phyloP scores from a whole-genome alignment of 768 basidiomycete genomes.

The Pleurotus djamor region DNA sequence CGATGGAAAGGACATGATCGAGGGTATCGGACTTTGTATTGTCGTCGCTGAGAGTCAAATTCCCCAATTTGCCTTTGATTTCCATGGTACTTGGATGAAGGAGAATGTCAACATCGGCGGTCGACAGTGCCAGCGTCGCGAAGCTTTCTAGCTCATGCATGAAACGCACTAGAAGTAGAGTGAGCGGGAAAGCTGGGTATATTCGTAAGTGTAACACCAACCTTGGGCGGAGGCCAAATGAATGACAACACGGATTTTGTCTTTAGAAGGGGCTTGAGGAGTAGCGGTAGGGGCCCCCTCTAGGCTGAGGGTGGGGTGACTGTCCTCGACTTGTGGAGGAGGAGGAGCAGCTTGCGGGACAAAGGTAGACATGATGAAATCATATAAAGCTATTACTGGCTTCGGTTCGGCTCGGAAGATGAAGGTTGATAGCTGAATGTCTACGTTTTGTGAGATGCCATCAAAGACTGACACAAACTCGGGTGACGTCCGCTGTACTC shows the following conservation, averaged over 20 bases:
- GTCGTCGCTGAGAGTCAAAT: constrained; percentile 79
- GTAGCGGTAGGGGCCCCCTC: not conserved
- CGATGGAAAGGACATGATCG: constrained; percentile 86
- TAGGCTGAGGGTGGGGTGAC: not conserved
- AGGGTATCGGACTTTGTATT: constrained; percentile 46
- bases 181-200: not conserved
- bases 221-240: constrained; percentile 85
- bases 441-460: constrained; percentile 84
- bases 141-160: constrained; percentile 68
- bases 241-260: constrained; percentile 78
- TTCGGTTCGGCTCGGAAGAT: constrained; percentile 87
- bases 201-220: constrained; percentile 25
- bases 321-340: not conserved
- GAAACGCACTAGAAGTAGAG: constrained; percentile 56
- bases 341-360: constrained; percentile 43
- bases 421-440: constrained; percentile 87
- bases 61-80: constrained; percentile 80
- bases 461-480: constrained; percentile 80
- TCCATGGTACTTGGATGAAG: constrained; percentile 71
- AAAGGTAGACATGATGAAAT: constrained; percentile 98
- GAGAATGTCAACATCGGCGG: constrained; percentile 82
- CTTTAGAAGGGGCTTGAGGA: constrained; percentile 14
- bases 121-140: constrained; percentile 87
- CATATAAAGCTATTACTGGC: constrained; percentile 87
- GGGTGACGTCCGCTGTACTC: constrained; percentile 82